These are phyloP conservation scores for Byssoonygena ceratinophila DNA, from an alignment of 2,329 filamentous ascomycete genomes.

Conservation along the genomic window DNA sequence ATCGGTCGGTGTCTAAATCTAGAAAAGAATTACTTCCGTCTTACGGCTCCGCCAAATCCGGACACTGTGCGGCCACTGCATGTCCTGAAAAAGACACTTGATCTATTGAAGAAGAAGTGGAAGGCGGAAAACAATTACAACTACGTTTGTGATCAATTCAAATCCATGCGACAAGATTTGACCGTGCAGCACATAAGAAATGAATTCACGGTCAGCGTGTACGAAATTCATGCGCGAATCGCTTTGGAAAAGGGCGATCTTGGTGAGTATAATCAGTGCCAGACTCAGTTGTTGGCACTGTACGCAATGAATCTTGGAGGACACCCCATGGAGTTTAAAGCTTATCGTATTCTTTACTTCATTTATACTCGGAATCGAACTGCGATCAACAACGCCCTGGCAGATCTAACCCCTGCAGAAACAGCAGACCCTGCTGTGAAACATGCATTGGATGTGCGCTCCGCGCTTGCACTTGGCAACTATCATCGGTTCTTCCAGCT, in stretches of 20 bases:
- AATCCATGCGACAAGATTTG: slow-evolving; percentile 92
- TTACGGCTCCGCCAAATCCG: slow-evolving; percentile 81
- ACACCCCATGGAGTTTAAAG: slow-evolving; percentile 90
- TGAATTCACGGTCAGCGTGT: slow-evolving; percentile 90
- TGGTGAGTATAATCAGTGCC: slow-evolving; percentile 99
- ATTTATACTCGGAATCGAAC: slow-evolving; percentile 97
- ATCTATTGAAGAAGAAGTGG: slow-evolving; percentile 90
- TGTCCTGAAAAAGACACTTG: slow-evolving; percentile 72
- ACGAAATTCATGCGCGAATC: slow-evolving; percentile 95
- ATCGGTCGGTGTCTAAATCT: slow-evolving; percentile 73
- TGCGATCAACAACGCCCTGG: slow-evolving; percentile 94
- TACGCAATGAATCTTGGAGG: slow-evolving; percentile 81
- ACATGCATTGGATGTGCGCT: slow-evolving; percentile 84
- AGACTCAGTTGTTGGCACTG: slow-evolving; percentile 88
- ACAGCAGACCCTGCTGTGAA: slow-evolving; percentile 75
- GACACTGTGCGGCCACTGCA: slow-evolving; percentile 76
- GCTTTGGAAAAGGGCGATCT: slow-evolving; percentile 96
- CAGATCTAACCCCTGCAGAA: slow-evolving; percentile 97
- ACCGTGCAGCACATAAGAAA: slow-evolving; percentile 96
- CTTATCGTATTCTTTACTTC: slow-evolving; percentile 98
- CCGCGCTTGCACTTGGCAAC: slow-evolving; percentile 83
- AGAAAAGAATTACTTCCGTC: slow-evolving; percentile 88
- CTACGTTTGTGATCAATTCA: slow-evolving; percentile 99
- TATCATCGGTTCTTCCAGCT: slow-evolving; percentile 97
- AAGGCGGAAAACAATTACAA: slow-evolving; percentile 83